Conservation (phyloP, 495 filamentous ascomycete genomes). For the Penicillium argentinense region DNA sequence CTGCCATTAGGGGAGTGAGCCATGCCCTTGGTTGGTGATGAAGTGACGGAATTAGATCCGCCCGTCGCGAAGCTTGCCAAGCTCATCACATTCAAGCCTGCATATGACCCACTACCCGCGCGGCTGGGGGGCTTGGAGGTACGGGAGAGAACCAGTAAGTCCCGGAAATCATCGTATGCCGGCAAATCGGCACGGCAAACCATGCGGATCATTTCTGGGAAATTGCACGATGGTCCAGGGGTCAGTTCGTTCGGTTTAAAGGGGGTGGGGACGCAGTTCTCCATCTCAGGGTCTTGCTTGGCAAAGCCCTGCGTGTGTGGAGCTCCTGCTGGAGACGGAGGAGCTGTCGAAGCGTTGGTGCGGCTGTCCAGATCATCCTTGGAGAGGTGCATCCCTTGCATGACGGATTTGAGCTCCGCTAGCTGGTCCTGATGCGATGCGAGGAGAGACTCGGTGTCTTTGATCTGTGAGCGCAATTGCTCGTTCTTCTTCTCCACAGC, state of each 20-base stretch:
- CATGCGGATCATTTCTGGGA: conserved; percentile 77
- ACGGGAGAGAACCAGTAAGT: conserved; percentile 69
- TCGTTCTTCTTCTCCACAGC: conserved; percentile 74
- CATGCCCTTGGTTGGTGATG: conserved; percentile 42
- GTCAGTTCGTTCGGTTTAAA: conserved; percentile 54
- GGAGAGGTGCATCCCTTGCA: conserved; percentile 81
- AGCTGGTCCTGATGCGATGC: conserved; percentile 92
- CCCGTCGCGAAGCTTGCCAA: conserved; percentile 52
- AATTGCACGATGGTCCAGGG: conserved; percentile 81
- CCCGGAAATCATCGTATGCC: conserved; percentile 81
- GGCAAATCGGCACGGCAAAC: conserved; percentile 79
- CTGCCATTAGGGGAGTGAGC: conserved; percentile 42
- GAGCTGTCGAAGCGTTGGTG: conserved; percentile 60
- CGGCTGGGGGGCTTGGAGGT: conserved; percentile 59
- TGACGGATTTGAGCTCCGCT: conserved; percentile 81
- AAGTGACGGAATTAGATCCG: conserved; percentile 45
- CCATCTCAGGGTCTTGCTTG: conserved; percentile 23
- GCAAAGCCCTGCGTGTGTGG: conserved; percentile 18
- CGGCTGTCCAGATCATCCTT: conserved; percentile 65
- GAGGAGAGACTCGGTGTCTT: conserved; percentile 82
- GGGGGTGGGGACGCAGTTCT: conserved; percentile 10
- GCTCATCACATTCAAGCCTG: conserved; percentile 59
- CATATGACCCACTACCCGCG: conserved; percentile 68
- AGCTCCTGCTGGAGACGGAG: conserved; percentile 59
- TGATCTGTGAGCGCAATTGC: conserved; percentile 73